Base-by-base conservation (phyloP, 257 asterid genomes). In the Cinchona pubescens region DNA sequence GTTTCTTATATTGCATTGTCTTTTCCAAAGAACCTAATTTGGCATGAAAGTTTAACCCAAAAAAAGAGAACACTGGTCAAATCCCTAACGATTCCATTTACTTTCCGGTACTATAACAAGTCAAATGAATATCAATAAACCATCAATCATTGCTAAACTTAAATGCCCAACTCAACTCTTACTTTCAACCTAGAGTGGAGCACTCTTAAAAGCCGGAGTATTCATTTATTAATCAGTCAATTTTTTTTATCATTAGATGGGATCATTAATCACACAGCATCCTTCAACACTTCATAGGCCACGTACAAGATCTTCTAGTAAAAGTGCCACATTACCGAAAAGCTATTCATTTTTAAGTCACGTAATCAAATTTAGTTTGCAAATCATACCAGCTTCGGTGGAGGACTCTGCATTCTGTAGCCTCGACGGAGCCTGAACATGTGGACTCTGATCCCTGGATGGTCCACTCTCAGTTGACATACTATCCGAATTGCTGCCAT, bases 371-470 rank as follows among this genome's bases (percentile, higher is more conserved):
- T 19, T 5, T 32, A 21, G 11, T n/a, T 38, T 37, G 29, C 40
- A 15, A 43, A 67, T 37, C 82, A 67, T 87, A 94, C 99, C 99
- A 65, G 91, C 90, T 78, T 89, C 98, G 34, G 92, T 83, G 2
- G 96, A 92, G 0, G 98, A 86, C 34, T 95, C 97, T 0, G 84
- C 94, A 79, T 87, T 91, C 68, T 91, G 96, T 48, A 90, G 87
- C 75, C 97, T 82, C 9, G 98, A 89, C 59, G 82, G 83, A 19
- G 85, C 84, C 82, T 84, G 97, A 46, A 90, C 87, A 56, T 85
- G 86, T 3, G 96, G 91, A 76, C 93, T 95, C 81, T 85, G 96
- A 37, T 93, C 98, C 83, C 91, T 83, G 4, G 90, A 88, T 19
- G 90, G 88, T 34, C 81, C 96, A 69, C 92, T 89, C 85, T 89